Evolutionary conservation across 768 basidiomycete species (phyloP), one percentile per base, ranked within the genome.

Genomic region (Chiua virens): DNA sequence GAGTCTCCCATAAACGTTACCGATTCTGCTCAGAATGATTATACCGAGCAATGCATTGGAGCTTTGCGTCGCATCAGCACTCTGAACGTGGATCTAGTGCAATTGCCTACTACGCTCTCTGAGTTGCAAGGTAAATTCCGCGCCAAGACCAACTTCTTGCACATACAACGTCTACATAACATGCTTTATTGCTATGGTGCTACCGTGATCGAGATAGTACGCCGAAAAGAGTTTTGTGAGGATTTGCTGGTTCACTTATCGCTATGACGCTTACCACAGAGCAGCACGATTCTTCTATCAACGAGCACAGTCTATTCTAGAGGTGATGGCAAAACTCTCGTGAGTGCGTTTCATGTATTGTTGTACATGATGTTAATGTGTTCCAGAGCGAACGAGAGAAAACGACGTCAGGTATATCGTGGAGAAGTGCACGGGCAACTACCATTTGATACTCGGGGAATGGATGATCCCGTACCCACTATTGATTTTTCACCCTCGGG

Each of bases 131-230:
- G 78, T 1, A 85, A 82, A 61, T 83, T 95, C 57, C 78, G 87
- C n/a, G 70, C 75, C 49, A 77, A 90, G 74, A 90, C 84, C 27
- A 88, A 87, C 52, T 98, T 98, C 64, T 79, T 87, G n/a, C 93
- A 98, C 68, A 87, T 98, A 14, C 82, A 87, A 44, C 79, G 96
- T 17, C 73, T 98, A 38, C 93, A 96, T 64, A 85, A 80, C 49
- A 89, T 98, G 82, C 68, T 95, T 1, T 94, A 92, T 62, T 92
- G 91, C 0, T 98, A 98, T 67, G 89, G 90, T 0, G 89, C 91
- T 2, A 92, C 93, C 0, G 79, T 97, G 9, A 79, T 94, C 17
- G 96, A 98, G 69, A 84, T 98, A 27, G 89, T 95, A 3, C 78
- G 96, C 51, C 77, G 96, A 48, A 91, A 91, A 59, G 92, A 96